Base-by-base conservation (phyloP, 306 rosid species). In the Begonia fuchsioides region DNA sequence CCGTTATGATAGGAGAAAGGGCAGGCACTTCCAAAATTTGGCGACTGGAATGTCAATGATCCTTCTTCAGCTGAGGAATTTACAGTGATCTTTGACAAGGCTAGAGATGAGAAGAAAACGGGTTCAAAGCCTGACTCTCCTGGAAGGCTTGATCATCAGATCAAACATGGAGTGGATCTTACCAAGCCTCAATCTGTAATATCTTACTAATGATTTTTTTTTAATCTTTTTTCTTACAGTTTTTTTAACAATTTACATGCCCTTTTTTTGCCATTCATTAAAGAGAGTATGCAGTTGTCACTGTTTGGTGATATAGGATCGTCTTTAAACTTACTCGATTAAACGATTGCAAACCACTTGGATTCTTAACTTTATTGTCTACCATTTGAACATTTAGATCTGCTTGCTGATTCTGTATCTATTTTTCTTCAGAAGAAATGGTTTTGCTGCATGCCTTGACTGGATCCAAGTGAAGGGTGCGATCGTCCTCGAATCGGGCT, bases 21-120 rank as follows among this genome's bases (percentile, higher is more conserved):
- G 53, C 86, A 56, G 57, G 95, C 98, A 44, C 82, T 90, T 11
- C 98, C 98, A 39, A 90, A 90, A 69, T 90, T 90, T 57, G 98
- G 98, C 59, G 98, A 85, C 71, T 90, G 98, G 98, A 95, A 90
- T 63, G 98, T 81, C 60, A 90, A 90, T 58, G 95, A 90, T 77
- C 98, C 98, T 54, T 79, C 98, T 72, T 90, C 98, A 10, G 95
- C 98, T 43, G 98, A 90, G 76, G 98, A 95, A 46, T 90, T 90
- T 70, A 90, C 98, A 46, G 95, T 90, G 77, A 90, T 90, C 55
- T 90, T 90, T 61, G 85, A 90, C 67, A 90, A 90, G 70, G 98
- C 98, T 18, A 79, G 94, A 66, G 87, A 79, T 82, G 98, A 90
- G 72, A 90, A 90, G 66, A 90, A 90, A 75, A 76, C 98, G 0